Evolutionary conservation across 148 eudicot species (phyloP).

Genomic region (Chenopodium suecicum): DNA sequence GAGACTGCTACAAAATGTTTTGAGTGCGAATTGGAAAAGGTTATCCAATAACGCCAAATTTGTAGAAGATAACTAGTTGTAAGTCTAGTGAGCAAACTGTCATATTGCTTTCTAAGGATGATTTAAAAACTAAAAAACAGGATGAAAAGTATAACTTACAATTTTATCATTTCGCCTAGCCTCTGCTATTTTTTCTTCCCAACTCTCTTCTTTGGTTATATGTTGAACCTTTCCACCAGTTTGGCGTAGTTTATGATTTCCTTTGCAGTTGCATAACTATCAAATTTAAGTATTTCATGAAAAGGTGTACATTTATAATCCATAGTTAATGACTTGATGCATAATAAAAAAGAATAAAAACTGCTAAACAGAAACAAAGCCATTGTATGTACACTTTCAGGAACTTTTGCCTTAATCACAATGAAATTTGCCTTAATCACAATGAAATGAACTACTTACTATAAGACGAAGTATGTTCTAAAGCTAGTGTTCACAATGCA

Average conservation of each 20-base stretch:
- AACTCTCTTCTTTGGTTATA: constrained; percentile 39
- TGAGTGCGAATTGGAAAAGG: too few relatives aligned
- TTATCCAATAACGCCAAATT: too few relatives aligned
- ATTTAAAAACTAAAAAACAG: background rate
- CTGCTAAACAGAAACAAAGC: background rate
- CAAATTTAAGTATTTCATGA: background rate
- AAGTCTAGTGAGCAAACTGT: too few relatives aligned
- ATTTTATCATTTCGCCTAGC: constrained; percentile 47
- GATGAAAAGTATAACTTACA: constrained; percentile 35
- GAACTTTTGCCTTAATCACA: background rate
- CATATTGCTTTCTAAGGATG: too few relatives aligned
- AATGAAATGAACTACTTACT: too few relatives aligned
- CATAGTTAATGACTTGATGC: background rate
- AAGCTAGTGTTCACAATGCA: background rate
- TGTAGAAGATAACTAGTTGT: too few relatives aligned
- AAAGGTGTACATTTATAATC: background rate
- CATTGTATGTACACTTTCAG: background rate
- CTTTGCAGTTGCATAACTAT: constrained; percentile 33
- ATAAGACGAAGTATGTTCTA: too few relatives aligned
- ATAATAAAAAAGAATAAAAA: background rate
- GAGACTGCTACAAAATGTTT: too few relatives aligned
- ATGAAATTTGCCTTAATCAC: too few relatives aligned
- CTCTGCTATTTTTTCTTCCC: constrained; percentile 66
- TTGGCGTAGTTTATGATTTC: constrained; percentile 25
- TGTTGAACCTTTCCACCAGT: constrained; percentile 60